phyloP scores from a whole-genome alignment of 2,329 filamentous ascomycete genomes.

The Trichoderma cornu-damae region DNA sequence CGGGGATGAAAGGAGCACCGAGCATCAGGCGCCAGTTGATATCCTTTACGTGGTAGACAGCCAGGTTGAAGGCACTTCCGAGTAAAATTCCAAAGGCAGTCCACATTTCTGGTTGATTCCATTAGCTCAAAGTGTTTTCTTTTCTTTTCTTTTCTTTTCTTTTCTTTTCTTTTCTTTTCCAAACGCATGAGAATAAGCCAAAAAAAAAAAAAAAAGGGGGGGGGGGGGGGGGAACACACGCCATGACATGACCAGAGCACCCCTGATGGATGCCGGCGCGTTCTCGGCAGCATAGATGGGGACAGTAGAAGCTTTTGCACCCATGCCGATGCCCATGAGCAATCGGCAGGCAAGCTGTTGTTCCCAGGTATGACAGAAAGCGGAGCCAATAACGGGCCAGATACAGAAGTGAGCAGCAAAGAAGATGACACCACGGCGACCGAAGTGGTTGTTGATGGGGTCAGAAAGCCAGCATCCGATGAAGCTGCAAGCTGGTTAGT shows the following conservation, averaged over 20 bases:
- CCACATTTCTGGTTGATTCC: conserved; percentile 51
- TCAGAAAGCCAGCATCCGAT: conserved; percentile 62
- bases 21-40: conserved; percentile 42
- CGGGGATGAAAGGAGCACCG: conserved; percentile 57
- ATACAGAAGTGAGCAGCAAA: conserved; percentile 68
- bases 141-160: too few relatives aligned
- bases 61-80: conserved; percentile 39
- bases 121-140: background rate
- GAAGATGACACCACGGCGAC: conserved; percentile 56
- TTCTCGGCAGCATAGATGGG: conserved; percentile 74
- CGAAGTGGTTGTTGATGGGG: conserved; percentile 47
- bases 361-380: conserved; percentile 61
- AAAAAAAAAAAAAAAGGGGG: background rate
- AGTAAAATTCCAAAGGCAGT: conserved; percentile 49
- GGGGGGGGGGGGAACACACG: too few relatives aligned
- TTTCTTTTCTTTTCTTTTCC: too few relatives aligned
- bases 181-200: too few relatives aligned
- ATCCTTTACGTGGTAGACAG: conserved; percentile 25
- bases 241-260: conserved; percentile 79
- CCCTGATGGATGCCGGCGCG: conserved; percentile 61
- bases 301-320: conserved; percentile 58
- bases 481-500: conserved; percentile 26
- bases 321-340: conserved; percentile 64
- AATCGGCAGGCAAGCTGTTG: conserved; percentile 63
- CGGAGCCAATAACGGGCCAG: conserved; percentile 57